Conservation (phyloP, 768 basidiomycete genomes). For the Boletus rubropictus region DNA sequence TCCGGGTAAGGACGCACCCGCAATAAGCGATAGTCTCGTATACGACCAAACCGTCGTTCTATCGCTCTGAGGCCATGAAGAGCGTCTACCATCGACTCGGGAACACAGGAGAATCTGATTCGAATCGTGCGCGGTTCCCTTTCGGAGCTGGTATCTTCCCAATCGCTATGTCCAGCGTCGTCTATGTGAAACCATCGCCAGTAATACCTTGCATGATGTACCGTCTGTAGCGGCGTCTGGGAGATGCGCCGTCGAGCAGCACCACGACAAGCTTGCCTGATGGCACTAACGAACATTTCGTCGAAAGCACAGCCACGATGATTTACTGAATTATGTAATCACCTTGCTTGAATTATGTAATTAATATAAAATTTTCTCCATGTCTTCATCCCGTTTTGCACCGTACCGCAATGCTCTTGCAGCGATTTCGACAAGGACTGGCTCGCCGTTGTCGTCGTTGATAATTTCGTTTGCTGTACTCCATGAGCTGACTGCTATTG, state of each 20-base stretch:
- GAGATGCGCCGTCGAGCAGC: constrained; percentile 1
- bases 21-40: constrained; percentile 39
- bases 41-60: constrained; percentile 49
- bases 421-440: constrained; percentile 60
- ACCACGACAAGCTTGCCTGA: constrained; percentile 8
- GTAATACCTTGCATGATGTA: constrained; percentile 1
- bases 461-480: constrained; percentile 73
- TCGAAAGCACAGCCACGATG: constrained; percentile 13
- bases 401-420: constrained; percentile 52
- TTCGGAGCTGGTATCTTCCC: constrained; percentile 5
- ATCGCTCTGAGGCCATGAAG: constrained; percentile 48
- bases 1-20: constrained; percentile 32
- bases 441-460: constrained; percentile 72
- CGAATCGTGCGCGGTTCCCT: constrained; percentile 28
- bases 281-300: constrained; percentile 14
- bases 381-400: constrained; percentile 33
- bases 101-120: constrained; percentile 37
- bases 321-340: constrained; percentile 19
- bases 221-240: not conserved
- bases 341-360: too few species aligned
- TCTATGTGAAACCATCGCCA: constrained; percentile 21
- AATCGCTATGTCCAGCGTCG: constrained; percentile 17
- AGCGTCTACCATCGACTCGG: constrained; percentile 45
- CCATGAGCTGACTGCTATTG: constrained; percentile 79
- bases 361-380: constrained; percentile 1